Evolutionary conservation across 2,329 filamentous ascomycete species (phyloP), one percentile per base, ranked within the genome.

Genomic region (Apiospora kogelbergensis): DNA sequence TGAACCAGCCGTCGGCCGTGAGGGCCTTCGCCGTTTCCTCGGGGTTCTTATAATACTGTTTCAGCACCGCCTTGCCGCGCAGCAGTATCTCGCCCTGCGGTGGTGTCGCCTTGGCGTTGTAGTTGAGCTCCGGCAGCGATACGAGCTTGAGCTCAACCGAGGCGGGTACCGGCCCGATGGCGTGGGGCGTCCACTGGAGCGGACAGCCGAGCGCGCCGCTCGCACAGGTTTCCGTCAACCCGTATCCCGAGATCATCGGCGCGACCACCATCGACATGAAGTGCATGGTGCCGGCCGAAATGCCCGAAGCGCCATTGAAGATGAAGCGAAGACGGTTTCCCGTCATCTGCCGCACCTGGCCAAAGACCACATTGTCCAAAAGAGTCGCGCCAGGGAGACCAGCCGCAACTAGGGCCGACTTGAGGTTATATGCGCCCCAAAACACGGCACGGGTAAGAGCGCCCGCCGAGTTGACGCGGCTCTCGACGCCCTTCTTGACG

Each of bases 41-140:
- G 20, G 93, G 90, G 78, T 98, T 93, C 71, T 97, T 86, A 78
- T 91, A 95, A 82, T 98, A 98, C 45, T 90, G 91, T 42, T 86
- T 85, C 68, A 93, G 88, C 63, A 98, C 91, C 70, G 91, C 86
- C 66, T 85, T 84, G 67, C 95, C 96, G 69, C 93, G 91, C 74
- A 99, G 92, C 86, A 91, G 93, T 77, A 99, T 94, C 82, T 98
- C 95, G 74, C 95, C 95, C 81, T 97, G 95, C 1, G 95, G 93
- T 10, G 93, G 91, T 40, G 85, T 89, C 78, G 90, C 89, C 73
- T 90, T 90, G 53, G 92, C 85, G 33, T 86, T 89, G 83, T 98
- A 98, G 70, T 93, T 92, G n/a, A 97, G 90, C 72, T 98, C 95
- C 0, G 92, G 86, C 76, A 95, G 91, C 72, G 97, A 93, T 66